phyloP scores from a whole-genome alignment of 2,329 filamentous ascomycete genomes.

The Fusarium protoensiforme region DNA sequence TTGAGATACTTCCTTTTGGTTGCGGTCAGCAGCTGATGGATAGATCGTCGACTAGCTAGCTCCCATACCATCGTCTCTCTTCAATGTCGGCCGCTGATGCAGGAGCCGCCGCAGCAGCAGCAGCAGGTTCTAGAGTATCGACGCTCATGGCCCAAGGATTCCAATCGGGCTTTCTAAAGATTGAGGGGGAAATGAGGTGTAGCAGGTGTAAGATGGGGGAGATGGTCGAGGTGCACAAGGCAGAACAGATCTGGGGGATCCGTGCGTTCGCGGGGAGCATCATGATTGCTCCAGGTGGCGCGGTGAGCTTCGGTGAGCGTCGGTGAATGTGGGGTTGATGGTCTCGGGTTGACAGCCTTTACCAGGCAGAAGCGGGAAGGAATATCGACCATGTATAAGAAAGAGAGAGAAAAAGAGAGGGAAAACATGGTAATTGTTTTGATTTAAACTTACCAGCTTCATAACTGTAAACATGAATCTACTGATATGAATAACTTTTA shows the following conservation, averaged over 20 bases:
- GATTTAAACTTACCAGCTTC: background rate
- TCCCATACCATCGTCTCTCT: constrained; percentile 49
- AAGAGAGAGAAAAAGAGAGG: background rate
- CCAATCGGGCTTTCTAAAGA: background rate
- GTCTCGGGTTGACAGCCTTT: constrained; percentile 18
- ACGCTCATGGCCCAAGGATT: constrained; percentile 39
- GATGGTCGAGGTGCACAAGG: background rate
- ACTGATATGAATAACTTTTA: background rate
- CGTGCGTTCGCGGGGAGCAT: constrained; percentile 33
- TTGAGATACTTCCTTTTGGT: constrained; percentile 81
- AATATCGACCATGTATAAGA: background rate
- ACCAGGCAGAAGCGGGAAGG: background rate
- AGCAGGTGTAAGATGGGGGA: constrained; percentile 1
- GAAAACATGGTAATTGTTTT: background rate
- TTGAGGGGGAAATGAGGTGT: background rate
- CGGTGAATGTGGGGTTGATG: constrained; percentile 49
- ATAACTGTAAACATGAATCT: background rate
- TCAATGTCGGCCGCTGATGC: constrained; percentile 37
- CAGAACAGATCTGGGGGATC: constrained; percentile 23
- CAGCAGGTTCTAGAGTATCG: constrained; percentile 26
- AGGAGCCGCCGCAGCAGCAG: background rate
- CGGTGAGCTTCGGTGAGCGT: constrained; percentile 48
- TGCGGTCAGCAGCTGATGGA: constrained; percentile 11
- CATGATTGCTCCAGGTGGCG: constrained; percentile 37
- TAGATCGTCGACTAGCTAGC: constrained; percentile 16